Conservation (phyloP, 768 basidiomycete genomes). For the Mrakia blollopis region DNA sequence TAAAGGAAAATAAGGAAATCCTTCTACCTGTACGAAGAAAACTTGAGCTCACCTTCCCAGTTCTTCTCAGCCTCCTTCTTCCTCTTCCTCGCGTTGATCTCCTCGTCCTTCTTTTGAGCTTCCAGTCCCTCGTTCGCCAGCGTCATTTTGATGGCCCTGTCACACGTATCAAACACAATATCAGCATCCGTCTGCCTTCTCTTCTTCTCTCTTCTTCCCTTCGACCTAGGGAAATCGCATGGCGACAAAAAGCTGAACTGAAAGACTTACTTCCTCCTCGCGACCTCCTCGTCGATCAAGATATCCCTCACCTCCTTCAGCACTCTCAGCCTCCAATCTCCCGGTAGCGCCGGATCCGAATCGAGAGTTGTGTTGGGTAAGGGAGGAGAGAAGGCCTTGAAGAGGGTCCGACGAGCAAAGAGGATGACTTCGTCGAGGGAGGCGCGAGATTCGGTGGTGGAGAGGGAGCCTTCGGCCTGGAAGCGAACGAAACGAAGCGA, state of each 20-base stretch:
- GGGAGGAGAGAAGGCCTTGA: conserved; percentile 20
- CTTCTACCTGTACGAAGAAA: not conserved
- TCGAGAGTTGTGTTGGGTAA: conserved; percentile 23
- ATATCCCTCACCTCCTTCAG: conserved; percentile 72
- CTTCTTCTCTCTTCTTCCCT: not conserved
- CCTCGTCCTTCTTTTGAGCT: conserved; percentile 88
- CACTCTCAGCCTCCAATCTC: conserved; percentile 58
- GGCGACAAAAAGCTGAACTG: not conserved
- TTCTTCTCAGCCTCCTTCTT: conserved; percentile 80
- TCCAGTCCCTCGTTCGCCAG: conserved; percentile 78
- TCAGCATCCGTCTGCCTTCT: not conserved
- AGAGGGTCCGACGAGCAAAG: conserved; percentile 28
- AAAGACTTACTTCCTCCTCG: conserved; percentile 68
- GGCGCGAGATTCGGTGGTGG: conserved; percentile 10
- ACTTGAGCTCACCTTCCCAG: conserved; percentile 70
- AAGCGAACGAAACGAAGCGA: not conserved
- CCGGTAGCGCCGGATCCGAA: conserved; percentile 26
- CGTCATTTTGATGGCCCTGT: conserved; percentile 81
- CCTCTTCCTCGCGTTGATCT: conserved; percentile 66
- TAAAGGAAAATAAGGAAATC: not conserved
- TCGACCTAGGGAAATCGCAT: too few species aligned
- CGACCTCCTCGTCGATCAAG: conserved; percentile 82
- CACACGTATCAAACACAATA: not conserved
- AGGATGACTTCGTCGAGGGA: conserved; percentile 28
- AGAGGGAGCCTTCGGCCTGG: conserved; percentile 27